Conservation (phyloP, 2,329 filamentous ascomycete genomes). For the Nemania sp. region DNA sequence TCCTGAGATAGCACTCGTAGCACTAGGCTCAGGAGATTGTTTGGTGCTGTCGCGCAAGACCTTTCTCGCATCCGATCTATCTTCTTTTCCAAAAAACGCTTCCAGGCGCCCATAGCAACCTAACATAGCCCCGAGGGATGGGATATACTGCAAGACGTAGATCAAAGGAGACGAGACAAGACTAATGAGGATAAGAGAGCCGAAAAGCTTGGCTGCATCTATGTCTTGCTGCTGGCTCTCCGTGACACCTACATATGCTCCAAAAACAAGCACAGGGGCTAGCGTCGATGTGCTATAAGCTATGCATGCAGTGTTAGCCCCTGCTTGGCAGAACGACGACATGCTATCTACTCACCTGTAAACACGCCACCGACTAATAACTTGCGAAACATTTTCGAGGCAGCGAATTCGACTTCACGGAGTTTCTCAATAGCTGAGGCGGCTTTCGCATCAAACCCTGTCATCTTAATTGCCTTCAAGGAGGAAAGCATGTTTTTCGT, state of each 20-base stretch:
- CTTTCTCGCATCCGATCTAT: background rate
- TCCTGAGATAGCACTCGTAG: background rate
- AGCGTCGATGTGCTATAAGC: background rate
- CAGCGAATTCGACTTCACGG: background rate
- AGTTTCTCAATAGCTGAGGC: background rate
- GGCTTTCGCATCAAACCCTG: background rate
- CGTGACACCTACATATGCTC: background rate
- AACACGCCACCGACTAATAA: background rate
- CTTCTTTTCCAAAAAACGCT: background rate
- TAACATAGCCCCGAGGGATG: background rate
- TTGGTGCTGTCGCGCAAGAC: background rate
- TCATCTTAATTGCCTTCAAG: slow-evolving; percentile 1
- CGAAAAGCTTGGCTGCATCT: background rate
- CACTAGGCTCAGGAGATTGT: background rate
- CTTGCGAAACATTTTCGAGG: background rate
- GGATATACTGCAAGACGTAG: background rate
- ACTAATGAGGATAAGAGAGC: background rate
- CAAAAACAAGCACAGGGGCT: slow-evolving; percentile 2
- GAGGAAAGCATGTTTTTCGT: background rate
- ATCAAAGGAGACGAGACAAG: background rate
- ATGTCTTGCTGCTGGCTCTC: background rate
- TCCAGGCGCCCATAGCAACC: background rate
- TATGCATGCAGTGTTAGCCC: background rate
- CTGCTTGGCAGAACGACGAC: background rate
- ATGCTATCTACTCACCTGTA: background rate